Base-by-base conservation (phyloP, 257 asterid species). In the Nicotiana tomentosiformis region DNA sequence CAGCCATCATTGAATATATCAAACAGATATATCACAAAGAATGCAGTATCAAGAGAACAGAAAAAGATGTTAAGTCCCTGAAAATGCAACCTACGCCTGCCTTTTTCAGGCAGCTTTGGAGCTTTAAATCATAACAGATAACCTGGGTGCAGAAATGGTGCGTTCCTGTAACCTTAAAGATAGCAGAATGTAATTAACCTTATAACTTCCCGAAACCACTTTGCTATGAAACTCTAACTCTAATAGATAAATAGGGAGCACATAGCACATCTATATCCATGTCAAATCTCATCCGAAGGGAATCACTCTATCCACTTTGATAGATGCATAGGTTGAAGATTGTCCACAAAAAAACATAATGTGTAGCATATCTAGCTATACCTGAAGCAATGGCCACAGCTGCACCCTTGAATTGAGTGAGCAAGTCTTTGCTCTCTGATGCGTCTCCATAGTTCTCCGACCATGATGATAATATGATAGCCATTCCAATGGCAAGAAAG, bases 311-410 rank as follows among this genome's bases (percentile, higher is more conserved):
- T 8, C 80, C 55, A 49, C 77, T 35, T 67, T 61, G 66, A 35
- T 26, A 23, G 7, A 10, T 57, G 15, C 43, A 14, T 49, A 37
- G 78, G 39, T 26, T 16, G 43, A 51, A 51, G 29, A 29, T 29
- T 15, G 17, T 51, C 64, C 39, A 16, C 1, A 15, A 76, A 76
- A 49, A 51, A 11, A 49, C 39, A 26, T 51, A 76, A 4, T 49
- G 46, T 4, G 26, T 29, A 10, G 10, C 23, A 26, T 49, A 49
- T 74, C 60, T 37, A 74, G 23, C 26, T 74, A 74, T 87, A 95
- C 98, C 99, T 88, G 98, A 93, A 82, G 98, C 98, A 86, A 95
- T 95, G 80, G 98, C 97, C 37, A 94, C 89, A 43, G 97, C 97
- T 30, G 99, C 99, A 78, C 90, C 92, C 90, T 84, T 95, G 93